Conservation (phyloP, 176 grass and related monocot species). For the Rhynchospora pubera region DNA sequence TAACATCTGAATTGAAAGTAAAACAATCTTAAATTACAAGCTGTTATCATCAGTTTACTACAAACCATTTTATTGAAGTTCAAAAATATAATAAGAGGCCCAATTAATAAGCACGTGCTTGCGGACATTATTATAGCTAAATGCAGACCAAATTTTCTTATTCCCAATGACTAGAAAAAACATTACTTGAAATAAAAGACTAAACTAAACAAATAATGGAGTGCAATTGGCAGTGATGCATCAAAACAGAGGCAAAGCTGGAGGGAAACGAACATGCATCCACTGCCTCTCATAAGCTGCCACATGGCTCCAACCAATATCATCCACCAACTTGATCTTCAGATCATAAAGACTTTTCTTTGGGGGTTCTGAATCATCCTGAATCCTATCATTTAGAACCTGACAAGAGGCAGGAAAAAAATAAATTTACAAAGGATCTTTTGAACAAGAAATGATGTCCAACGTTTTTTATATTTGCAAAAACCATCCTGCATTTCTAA, state of each 20-base stretch:
- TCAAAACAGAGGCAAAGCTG: slow-evolving; percentile 67
- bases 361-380: slow-evolving; percentile 61
- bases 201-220: not conserved
- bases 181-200: not conserved
- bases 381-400: slow-evolving; percentile 68
- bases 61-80: not conserved
- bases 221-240: slow-evolving; percentile 2
- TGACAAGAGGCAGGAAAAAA: slow-evolving; percentile 30
- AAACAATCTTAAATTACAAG: not conserved
- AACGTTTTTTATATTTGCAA: not conserved
- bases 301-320: slow-evolving; percentile 77
- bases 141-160: not conserved
- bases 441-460: not conserved
- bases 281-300: slow-evolving; percentile 73
- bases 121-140: not conserved
- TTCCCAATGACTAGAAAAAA: not conserved
- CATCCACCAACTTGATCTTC: slow-evolving; percentile 70
- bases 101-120: not conserved
- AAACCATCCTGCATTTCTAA: not conserved
- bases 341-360: slow-evolving; percentile 91
- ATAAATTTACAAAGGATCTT: not conserved
- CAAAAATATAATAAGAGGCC: not conserved
- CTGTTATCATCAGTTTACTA: not conserved
- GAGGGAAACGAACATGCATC: slow-evolving; percentile 86
- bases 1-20: not conserved